Evolutionary conservation across 2,329 filamentous ascomycete genomes (phyloP).

Genomic region (Cryphonectria nitschkei): DNA sequence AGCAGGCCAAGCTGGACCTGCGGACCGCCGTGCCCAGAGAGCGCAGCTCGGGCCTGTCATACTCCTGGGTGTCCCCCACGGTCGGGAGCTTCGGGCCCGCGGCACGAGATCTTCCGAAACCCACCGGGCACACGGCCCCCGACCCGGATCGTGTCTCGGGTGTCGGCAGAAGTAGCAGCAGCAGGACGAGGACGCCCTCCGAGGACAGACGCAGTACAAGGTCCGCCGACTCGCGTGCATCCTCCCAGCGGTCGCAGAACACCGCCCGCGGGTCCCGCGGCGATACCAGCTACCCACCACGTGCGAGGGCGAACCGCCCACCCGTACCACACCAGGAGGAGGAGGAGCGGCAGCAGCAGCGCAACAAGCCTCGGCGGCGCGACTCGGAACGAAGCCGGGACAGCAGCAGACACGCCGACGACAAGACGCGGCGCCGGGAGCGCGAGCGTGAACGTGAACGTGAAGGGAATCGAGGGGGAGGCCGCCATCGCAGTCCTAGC

Average conservation of each 20-base stretch:
- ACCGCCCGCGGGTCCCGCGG: background rate
- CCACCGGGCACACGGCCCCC: background rate
- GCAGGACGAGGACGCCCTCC: background rate
- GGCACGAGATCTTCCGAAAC: background rate
- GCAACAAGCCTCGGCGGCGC: background rate
- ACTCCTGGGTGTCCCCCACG: conserved; percentile 10
- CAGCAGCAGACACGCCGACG: background rate
- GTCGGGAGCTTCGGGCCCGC: conserved; percentile 7
- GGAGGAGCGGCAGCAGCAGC: background rate
- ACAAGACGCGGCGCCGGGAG: background rate
- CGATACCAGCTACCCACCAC: conserved; percentile 1
- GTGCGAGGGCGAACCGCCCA: background rate
- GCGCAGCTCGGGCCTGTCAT: conserved; percentile 8
- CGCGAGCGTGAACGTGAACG: conserved; percentile 1
- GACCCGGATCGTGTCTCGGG: background rate
- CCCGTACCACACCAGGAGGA: background rate
- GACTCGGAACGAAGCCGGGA: background rate
- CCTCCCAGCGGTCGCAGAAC: conserved; percentile 1
- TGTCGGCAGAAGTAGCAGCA: background rate
- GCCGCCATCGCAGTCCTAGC: conserved; percentile 2
- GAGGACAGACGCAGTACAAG: background rate
- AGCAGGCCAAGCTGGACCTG: conserved; percentile 3
- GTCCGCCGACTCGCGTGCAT: background rate
- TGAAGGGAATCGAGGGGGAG: background rate
- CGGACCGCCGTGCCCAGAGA: conserved; percentile 7